A percentile compares a stretch with the other conserved stretches of the same genome.
These are phyloP conservation scores for Candida chilensis DNA, from an alignment of 805 yeast species.

Conservation along the genomic window DNA sequence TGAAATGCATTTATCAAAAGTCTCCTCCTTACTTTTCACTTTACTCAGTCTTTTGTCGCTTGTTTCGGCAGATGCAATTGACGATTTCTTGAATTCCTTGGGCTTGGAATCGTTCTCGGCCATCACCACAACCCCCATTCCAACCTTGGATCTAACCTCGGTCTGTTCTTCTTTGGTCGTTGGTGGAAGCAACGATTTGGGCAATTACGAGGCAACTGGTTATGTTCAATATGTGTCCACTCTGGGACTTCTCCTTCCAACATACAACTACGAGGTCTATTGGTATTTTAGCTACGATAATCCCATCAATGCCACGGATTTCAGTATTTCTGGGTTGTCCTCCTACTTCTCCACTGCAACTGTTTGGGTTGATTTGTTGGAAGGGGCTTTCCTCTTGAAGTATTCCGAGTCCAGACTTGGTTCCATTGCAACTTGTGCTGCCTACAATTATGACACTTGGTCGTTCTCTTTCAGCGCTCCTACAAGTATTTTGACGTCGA, in stretches of 20 bases:
- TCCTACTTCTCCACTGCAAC: not conserved
- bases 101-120: not conserved
- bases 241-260: not conserved
- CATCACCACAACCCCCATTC: not conserved
- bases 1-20: not conserved
- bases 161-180: not conserved
- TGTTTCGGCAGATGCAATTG: not conserved
- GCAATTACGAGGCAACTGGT: not conserved
- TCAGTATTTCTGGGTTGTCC: not conserved
- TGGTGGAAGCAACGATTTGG: not conserved
- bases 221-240: not conserved
- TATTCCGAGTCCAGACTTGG: not conserved
- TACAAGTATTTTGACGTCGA: not conserved
- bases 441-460: not conserved
- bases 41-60: not conserved
- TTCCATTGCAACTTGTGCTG: not conserved
- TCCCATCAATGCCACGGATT: not conserved
- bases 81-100: not conserved
- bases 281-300: not conserved
- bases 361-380: not conserved
- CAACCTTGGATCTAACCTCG: not conserved
- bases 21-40: not conserved
- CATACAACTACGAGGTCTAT: slow-evolving; percentile 1
- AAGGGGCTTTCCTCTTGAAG: slow-evolving; percentile 1
- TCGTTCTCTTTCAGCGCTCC: not conserved